Conservation (phyloP, 148 eudicot genomes). For the Vaccinium corymbosum region DNA sequence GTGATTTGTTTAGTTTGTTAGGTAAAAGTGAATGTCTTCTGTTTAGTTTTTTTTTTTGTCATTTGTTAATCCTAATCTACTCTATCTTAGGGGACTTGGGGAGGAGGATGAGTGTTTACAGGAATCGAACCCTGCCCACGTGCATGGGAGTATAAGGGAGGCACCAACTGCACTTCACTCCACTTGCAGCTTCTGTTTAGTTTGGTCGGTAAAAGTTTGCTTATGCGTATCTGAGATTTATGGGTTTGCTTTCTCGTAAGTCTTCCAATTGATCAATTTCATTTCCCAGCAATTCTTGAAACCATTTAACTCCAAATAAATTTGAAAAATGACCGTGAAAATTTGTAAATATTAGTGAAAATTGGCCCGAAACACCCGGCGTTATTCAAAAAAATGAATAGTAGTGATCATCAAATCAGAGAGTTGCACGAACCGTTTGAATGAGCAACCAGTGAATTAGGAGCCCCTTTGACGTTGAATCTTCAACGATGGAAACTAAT, state of each 20-base stretch:
- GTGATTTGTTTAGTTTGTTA: neutral
- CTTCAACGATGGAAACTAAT: neutral
- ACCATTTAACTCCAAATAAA: neutral
- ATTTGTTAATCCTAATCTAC: too few species aligned
- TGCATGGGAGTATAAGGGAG: too few species aligned
- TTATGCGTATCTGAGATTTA: neutral
- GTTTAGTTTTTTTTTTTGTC: too few species aligned
- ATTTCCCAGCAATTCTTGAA: neutral
- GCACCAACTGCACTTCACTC: neutral
- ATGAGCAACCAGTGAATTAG: neutral
- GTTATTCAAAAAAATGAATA: too few species aligned
- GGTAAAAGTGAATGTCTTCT: neutral
- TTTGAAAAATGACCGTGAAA: neutral
- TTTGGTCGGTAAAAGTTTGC: neutral
- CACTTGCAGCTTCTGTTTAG: neutral
- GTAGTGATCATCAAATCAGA: neutral
- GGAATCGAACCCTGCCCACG: too few species aligned
- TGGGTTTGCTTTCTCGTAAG: neutral
- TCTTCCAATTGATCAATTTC: neutral
- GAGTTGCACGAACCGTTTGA: neutral
- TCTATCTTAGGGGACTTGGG: too few species aligned
- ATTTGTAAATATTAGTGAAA: neutral
- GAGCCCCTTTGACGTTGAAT: neutral
- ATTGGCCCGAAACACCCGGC: neutral
- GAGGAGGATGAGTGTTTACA: rapidly evolving